These are phyloP conservation scores for Pleurotus giganteus DNA, from an alignment of 768 basidiomycete genomes.

Conservation along the genomic window DNA sequence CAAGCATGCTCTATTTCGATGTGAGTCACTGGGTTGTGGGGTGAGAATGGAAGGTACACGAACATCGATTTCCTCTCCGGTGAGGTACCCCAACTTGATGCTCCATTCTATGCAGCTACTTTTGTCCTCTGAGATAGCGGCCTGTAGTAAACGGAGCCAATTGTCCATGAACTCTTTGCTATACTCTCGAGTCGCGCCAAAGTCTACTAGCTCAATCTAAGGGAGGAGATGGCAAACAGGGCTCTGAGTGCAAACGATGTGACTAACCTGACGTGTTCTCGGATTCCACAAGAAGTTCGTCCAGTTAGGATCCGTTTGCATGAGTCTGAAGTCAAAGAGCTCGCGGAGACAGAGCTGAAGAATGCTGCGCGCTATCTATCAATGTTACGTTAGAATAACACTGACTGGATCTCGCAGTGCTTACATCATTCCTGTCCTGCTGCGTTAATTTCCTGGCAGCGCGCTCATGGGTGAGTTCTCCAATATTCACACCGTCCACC, in stretches of 20 bases:
- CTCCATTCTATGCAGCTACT: conserved; percentile 71
- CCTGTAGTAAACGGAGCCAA: conserved; percentile 83
- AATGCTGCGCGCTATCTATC: conserved; percentile 79
- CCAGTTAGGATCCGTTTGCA: conserved; percentile 99
- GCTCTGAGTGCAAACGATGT: neutral
- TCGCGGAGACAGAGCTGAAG: conserved; percentile 87
- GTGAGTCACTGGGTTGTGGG: neutral
- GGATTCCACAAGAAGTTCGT: conserved; percentile 93
- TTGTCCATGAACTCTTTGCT: conserved; percentile 80
- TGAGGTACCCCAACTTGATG: conserved; percentile 83
- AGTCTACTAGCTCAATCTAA: conserved; percentile 88
- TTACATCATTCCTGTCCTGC: conserved; percentile 70
- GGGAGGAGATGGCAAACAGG: neutral
- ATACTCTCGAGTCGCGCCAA: conserved; percentile 92
- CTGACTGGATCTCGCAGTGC: conserved; percentile 10
- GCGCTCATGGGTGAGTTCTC: conserved; percentile 39
- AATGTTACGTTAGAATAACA: neutral
- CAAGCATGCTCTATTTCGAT: conserved; percentile 67
- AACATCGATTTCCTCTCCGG: conserved; percentile 84
- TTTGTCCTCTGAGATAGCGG: conserved; percentile 70
- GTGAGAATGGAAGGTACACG: conserved; percentile 10
- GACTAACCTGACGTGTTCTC: conserved; percentile 52
- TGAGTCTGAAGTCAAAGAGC: conserved; percentile 84
- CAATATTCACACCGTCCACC: conserved; percentile 79
- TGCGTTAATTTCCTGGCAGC: conserved; percentile 55